Conservation (phyloP, 2,329 filamentous ascomycete species). For the Hypoxylon sp. region DNA sequence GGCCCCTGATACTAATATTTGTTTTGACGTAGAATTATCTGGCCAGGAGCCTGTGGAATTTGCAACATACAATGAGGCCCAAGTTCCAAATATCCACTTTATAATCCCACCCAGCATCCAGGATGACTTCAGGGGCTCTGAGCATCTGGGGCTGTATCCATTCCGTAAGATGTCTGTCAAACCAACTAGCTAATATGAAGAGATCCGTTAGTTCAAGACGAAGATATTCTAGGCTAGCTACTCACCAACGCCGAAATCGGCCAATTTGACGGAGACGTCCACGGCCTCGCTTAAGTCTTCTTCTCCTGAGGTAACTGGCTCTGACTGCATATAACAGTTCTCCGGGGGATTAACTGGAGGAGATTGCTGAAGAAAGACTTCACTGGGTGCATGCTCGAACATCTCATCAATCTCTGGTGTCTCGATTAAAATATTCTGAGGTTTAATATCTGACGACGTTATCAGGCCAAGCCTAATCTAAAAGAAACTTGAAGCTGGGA, state of each 20-base stretch:
- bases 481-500: background rate
- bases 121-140: conserved; percentile 1
- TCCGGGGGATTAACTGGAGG: background rate
- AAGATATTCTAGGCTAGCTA: background rate
- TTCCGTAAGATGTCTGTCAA: background rate
- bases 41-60: background rate
- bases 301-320: background rate
- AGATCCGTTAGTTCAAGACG: background rate
- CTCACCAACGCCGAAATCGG: background rate
- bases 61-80: background rate
- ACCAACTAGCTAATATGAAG: background rate
- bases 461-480: background rate
- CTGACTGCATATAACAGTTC: background rate
- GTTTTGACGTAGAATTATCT: background rate
- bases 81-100: background rate
- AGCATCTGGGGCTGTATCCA: background rate
- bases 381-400: background rate
- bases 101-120: background rate
- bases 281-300: background rate
- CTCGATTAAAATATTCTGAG: background rate
- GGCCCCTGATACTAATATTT: background rate
- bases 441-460: background rate
- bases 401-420: background rate
- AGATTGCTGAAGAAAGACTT: conserved; percentile 1
- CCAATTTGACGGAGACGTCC: background rate